Evolutionary conservation across 495 filamentous ascomycete species (phyloP).

Genomic region (Neurospora pannonica): DNA sequence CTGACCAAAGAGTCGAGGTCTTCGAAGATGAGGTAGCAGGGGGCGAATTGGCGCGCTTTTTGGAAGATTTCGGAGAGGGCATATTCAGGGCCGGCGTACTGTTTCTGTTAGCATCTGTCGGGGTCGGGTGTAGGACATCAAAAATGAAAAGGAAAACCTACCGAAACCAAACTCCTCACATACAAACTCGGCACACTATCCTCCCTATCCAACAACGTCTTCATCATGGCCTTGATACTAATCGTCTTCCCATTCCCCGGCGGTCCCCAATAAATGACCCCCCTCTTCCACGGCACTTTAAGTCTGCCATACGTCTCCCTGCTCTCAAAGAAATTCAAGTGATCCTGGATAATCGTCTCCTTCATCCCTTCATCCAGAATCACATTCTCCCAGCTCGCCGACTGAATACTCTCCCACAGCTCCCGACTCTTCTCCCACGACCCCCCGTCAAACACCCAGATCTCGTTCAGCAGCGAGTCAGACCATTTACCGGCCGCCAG

Average conservation of each 20-base stretch:
- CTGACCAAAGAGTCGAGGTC: constrained; percentile 56
- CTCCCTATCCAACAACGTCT: constrained; percentile 36
- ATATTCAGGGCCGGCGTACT: constrained; percentile 32
- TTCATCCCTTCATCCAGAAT: constrained; percentile 58
- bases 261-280: constrained; percentile 50
- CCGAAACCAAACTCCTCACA: constrained; percentile 27
- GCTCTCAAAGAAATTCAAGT: constrained; percentile 49
- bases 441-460: constrained; percentile 55
- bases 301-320: constrained; percentile 45
- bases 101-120: neutral
- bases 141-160: no score
- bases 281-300: constrained; percentile 47
- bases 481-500: constrained; percentile 39
- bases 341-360: constrained; percentile 46
- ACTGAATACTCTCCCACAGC: constrained; percentile 47
- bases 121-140: no score
- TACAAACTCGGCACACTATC: constrained; percentile 27
- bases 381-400: constrained; percentile 52
- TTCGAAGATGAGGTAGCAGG: constrained; percentile 51
- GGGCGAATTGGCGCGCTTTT: constrained; percentile 41
- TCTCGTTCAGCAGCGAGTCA: constrained; percentile 46
- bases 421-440: constrained; percentile 50
- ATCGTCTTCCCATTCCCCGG: constrained; percentile 63
- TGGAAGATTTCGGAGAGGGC: constrained; percentile 40
- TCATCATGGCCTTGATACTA: constrained; percentile 57